Base-by-base conservation (phyloP, 371 early-diverging fungal species). In the Mucor racemosus region DNA sequence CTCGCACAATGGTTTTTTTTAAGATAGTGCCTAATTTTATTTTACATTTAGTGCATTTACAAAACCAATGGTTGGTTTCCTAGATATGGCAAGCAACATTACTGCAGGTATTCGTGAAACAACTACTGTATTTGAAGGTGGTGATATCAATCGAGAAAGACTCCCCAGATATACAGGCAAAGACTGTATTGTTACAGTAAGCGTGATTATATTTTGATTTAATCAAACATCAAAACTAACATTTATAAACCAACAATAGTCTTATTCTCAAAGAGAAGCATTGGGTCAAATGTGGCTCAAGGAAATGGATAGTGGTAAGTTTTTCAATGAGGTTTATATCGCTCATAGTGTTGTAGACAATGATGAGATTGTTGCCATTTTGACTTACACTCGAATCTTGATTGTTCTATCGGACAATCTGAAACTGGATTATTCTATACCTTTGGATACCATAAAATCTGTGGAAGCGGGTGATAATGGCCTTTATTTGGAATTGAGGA, bases 61-160 rank as follows among this genome's bases (percentile, higher is more conserved):
- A 9, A 96, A 96, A 71, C 97, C 97, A 5, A 78, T 94, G 14
- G 90, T 94, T 4, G 97, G 97, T 0, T 81, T 95, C 31, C 90
- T 95, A 66, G 97, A 96, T 65, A 77, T 95, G 61, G 94, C 95
- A 0, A 90, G 90, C 10, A 92, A 91, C 69, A 88, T 96, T 0
- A 77, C 80, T 5, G 84, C 83, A 26, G 97, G 99, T 46, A 97
- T 99, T 71, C 91, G 93, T 14, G 97, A 98, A 79, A 97, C 98
- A 9, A 96, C 99, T 0, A 95, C 94, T 0, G 94, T 95, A 17
- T 95, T 96, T 80, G 95, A 95, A 65, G 86, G 84, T 60, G 80
- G 82, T 21, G 94, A 92, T 53, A 68, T 81, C 31, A 71, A 44
- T 17, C 89, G 97, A 46, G 90, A 92, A 61, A 87, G 99, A 17